These are phyloP conservation scores for Agarophyton chilense DNA, from an alignment of 23 red algal genomes.

Conservation along the genomic window DNA sequence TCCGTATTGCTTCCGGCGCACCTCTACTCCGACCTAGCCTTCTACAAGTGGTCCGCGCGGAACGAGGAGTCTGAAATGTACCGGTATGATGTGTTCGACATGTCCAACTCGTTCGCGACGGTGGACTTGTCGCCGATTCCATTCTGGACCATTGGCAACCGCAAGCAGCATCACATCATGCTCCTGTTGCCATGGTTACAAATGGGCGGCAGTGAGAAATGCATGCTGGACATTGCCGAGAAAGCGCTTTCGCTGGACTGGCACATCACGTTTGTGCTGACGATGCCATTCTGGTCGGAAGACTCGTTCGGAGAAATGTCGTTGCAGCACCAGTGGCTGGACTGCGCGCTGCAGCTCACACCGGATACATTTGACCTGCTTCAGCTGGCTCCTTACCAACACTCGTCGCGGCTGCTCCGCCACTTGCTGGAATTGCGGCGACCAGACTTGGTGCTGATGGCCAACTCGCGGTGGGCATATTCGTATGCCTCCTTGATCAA, in stretches of 20 bases:
- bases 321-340: conserved; percentile 43
- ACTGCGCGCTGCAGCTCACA: conserved; percentile 34
- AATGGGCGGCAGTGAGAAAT: conserved; percentile 73
- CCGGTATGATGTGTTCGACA: not conserved
- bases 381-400: conserved; percentile 22
- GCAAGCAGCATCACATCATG: conserved; percentile 24
- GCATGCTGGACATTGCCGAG: conserved; percentile 58
- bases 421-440: conserved; percentile 50
- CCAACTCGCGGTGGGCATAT: conserved; percentile 63
- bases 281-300: conserved; percentile 60
- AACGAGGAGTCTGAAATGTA: conserved; percentile 51
- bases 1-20: conserved; percentile 14
- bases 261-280: conserved; percentile 60
- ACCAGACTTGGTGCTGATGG: conserved; percentile 45
- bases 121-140: conserved; percentile 28
- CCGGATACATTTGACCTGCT: conserved; percentile 49
- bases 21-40: conserved; percentile 25
- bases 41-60: conserved; percentile 44
- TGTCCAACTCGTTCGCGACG: not conserved
- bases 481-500: conserved; percentile 41
- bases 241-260: conserved; percentile 19
- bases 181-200: conserved; percentile 64
- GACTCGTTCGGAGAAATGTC: conserved; percentile 45
- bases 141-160: conserved; percentile 17
- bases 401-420: conserved; percentile 6